Percentiles rank a stretch among this genome's conserved stretches.
These are phyloP conservation scores for Nowakowskiella sp. DNA, from an alignment of 192 early-diverging fungal species.

Conservation along the genomic window DNA sequence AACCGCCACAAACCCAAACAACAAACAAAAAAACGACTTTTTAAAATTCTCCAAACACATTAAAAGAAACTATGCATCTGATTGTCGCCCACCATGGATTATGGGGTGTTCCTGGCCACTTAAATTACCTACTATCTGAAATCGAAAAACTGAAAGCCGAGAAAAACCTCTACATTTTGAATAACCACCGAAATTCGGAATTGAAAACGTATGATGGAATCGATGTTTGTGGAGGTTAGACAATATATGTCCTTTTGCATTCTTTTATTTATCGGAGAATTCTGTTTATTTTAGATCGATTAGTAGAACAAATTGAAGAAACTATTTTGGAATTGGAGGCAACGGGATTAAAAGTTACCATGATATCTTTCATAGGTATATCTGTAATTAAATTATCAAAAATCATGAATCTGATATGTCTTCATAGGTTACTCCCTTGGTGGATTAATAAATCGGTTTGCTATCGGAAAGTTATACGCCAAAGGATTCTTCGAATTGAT, in stretches of 20 bases:
- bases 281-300: no score
- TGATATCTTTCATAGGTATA: conserved; percentile 38
- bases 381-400: not conserved
- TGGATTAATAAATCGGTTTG: conserved; percentile 42
- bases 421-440: conserved; percentile 33
- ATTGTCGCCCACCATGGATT: conserved; percentile 58
- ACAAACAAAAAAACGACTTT: no score
- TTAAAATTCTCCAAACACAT: no score
- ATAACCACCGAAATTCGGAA: conserved; percentile 1
- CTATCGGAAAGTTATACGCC: conserved; percentile 33
- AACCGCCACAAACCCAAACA: no score
- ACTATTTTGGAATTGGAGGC: not conserved
- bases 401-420: not conserved
- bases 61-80: no score
- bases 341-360: conserved; percentile 4
- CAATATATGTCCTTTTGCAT: no score
- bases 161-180: conserved; percentile 12
- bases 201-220: conserved; percentile 33
- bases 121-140: conserved; percentile 36
- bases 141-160: conserved; percentile 13
- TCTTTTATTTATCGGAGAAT: no score
- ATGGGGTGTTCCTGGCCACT: conserved; percentile 50
- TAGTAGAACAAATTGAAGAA: not conserved
- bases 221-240: conserved; percentile 27
- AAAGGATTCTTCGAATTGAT: conserved; percentile 15